Percentiles rank a stretch among this genome's conserved stretches.
Conservation (phyloP, 2,329 filamentous ascomycete genomes). For the Penicillium vulpinum region DNA sequence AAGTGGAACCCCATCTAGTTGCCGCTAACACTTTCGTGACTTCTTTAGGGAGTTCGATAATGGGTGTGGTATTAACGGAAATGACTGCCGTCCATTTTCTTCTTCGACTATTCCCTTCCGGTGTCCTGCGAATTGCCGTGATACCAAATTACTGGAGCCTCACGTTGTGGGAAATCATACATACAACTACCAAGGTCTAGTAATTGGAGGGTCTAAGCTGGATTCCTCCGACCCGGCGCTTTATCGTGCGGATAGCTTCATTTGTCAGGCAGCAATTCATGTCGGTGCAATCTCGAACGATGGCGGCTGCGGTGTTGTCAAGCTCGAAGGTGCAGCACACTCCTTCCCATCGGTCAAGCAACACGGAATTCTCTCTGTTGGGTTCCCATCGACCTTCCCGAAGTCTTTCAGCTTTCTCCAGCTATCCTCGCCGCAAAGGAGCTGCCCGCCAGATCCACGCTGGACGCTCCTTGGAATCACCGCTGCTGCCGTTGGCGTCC, state of each 20-base stretch:
- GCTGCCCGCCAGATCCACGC: slow-evolving; percentile 72
- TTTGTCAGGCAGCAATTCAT: slow-evolving; percentile 82
- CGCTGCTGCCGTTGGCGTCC: slow-evolving; percentile 70
- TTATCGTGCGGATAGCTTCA: slow-evolving; percentile 87
- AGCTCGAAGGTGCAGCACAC: slow-evolving; percentile 67
- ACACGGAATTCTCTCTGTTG: slow-evolving; percentile 74
- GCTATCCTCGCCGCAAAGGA: slow-evolving; percentile 53
- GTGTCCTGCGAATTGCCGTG: slow-evolving; percentile 57
- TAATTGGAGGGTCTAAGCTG: slow-evolving; percentile 52
- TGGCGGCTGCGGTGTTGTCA: slow-evolving; percentile 81
- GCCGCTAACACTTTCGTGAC: slow-evolving; percentile 6
- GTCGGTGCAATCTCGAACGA: slow-evolving; percentile 72
- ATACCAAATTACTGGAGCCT: slow-evolving; percentile 51
- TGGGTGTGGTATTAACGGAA: slow-evolving; percentile 55
- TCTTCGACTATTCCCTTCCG: slow-evolving; percentile 55
- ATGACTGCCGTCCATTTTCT: slow-evolving; percentile 57
- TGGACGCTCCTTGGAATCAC: slow-evolving; percentile 85
- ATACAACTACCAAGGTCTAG: slow-evolving; percentile 53
- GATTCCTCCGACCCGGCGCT: slow-evolving; percentile 50
- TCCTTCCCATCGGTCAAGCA: slow-evolving; percentile 63
- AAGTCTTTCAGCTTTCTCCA: slow-evolving; percentile 77
- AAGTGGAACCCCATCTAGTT: not conserved
- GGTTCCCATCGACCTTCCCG: slow-evolving; percentile 87
- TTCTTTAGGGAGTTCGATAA: slow-evolving; percentile 43
- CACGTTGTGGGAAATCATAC: slow-evolving; percentile 54